Percentiles rank a stretch among this genome's conserved stretches.
phyloP scores from a whole-genome alignment of 1,284 basidiomycete species.

The Microbotryum violaceum region DNA sequence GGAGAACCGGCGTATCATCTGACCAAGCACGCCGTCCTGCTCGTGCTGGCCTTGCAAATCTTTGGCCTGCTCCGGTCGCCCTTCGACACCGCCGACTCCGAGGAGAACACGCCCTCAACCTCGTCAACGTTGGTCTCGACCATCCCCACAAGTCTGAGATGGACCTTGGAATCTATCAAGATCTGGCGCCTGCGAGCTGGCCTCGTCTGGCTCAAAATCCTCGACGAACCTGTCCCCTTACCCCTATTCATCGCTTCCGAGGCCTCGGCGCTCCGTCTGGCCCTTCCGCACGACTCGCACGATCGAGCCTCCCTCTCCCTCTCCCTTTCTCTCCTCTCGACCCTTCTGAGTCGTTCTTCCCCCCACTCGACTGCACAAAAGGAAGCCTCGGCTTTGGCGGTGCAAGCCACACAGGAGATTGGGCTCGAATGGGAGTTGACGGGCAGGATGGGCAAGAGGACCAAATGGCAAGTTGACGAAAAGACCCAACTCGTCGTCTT shows the following conservation, averaged over 20 bases:
- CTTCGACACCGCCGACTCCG: conserved; percentile 59
- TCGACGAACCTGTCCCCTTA: conserved; percentile 74
- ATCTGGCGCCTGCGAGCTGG: conserved; percentile 71
- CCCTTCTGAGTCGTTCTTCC: conserved; percentile 56
- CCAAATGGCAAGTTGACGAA: conserved; percentile 83
- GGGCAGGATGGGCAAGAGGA: conserved; percentile 86
- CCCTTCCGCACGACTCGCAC: conserved; percentile 23
- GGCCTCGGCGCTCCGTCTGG: conserved; percentile 16
- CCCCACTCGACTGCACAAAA: conserved; percentile 47
- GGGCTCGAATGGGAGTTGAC: conserved; percentile 84
- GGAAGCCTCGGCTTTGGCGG: conserved; percentile 67
- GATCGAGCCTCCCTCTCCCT: conserved; percentile 57
- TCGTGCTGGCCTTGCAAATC: conserved; percentile 68
- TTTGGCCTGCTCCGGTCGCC: conserved; percentile 48
- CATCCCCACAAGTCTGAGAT: conserved; percentile 45
- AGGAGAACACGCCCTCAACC: conserved; percentile 59
- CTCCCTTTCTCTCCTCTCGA: conserved; percentile 73
- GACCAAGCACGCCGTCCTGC: conserved; percentile 58
- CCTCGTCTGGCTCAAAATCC: conserved; percentile 68
- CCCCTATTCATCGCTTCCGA: conserved; percentile 47
- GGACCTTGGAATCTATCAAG: conserved; percentile 38
- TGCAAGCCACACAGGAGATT: conserved; percentile 66
- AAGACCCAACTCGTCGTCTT: conserved; percentile 88
- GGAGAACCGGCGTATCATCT: conserved; percentile 98
- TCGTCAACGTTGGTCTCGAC: conserved; percentile 63